Evolutionary conservation across 768 basidiomycete genomes (phyloP).

Genomic region (Glaciozyma antarctica): DNA sequence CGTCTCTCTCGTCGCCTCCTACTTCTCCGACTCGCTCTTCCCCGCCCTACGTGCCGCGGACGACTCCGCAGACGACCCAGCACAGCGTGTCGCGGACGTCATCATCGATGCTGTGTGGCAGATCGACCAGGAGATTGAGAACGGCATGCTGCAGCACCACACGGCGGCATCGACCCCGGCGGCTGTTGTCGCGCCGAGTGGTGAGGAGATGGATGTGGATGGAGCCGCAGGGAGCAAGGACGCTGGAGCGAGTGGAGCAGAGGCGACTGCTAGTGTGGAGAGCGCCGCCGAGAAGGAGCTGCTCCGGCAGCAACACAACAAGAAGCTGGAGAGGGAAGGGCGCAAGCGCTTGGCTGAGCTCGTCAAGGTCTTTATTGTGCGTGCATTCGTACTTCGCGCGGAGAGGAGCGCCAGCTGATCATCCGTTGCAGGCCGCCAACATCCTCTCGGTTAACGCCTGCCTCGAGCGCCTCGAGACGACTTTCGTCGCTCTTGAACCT

Average conservation of each 20-base stretch:
- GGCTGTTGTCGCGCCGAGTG: conserved; percentile 28
- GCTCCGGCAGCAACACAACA: conserved; percentile 50
- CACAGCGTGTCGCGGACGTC: conserved; percentile 51
- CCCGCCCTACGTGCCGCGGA: neutral
- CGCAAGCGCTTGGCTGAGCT: conserved; percentile 53
- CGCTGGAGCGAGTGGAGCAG: too few relatives aligned
- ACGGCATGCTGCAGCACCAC: conserved; percentile 54
- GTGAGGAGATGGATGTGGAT: conserved; percentile 37
- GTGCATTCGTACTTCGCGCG: neutral
- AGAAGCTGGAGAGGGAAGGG: conserved; percentile 52
- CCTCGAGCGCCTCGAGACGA: conserved; percentile 63
- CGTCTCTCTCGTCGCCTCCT: conserved; percentile 5
- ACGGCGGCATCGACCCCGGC: conserved; percentile 30
- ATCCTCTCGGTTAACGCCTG: conserved; percentile 56
- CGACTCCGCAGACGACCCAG: neutral
- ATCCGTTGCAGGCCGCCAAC: conserved; percentile 46
- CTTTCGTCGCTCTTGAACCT: conserved; percentile 54
- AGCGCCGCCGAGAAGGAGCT: conserved; percentile 34
- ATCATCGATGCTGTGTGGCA: conserved; percentile 76
- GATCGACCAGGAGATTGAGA: conserved; percentile 65
- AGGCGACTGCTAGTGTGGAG: conserved; percentile 9
- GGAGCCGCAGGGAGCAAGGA: neutral
- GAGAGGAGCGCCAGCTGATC: neutral
- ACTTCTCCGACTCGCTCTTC: conserved; percentile 13
- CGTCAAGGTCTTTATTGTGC: conserved; percentile 49